Conservation (phyloP, 768 basidiomycete genomes). For the Pleurotus giganteus region DNA sequence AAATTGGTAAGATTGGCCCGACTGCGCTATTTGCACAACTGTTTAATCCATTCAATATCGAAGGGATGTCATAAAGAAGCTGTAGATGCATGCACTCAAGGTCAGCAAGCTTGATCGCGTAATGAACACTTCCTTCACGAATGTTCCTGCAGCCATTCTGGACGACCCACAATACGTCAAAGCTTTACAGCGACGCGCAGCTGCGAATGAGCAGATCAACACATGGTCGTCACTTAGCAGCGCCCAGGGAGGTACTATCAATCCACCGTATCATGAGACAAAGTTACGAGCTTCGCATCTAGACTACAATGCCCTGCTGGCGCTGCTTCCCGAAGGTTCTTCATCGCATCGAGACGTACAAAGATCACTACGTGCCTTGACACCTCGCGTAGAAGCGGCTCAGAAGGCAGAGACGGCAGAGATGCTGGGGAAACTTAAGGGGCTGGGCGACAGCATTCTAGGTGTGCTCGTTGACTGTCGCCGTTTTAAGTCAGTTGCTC, state of each 20-base stretch:
- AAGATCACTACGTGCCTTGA: slow-evolving; percentile 50
- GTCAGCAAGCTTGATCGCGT: slow-evolving; percentile 28
- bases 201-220: slow-evolving; percentile 75
- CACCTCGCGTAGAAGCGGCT: slow-evolving; percentile 68
- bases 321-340: slow-evolving; percentile 57
- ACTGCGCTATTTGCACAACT: slow-evolving; percentile 1
- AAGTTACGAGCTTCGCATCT: slow-evolving; percentile 6
- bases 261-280: background rate
- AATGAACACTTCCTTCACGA: slow-evolving; percentile 8
- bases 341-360: slow-evolving; percentile 47
- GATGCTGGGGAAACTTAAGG: slow-evolving; percentile 92
- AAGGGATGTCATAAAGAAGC: slow-evolving; percentile 80
- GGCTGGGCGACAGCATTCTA: slow-evolving; percentile 84
- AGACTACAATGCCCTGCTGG: slow-evolving; percentile 81
- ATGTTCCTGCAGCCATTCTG: slow-evolving; percentile 58
- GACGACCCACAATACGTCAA: slow-evolving; percentile 88
- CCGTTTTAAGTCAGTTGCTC: background rate
- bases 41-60: slow-evolving; percentile 3
- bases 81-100: slow-evolving; percentile 78
- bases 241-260: slow-evolving; percentile 74
- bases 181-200: slow-evolving; percentile 85
- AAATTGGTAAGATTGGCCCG: slow-evolving; percentile 56
- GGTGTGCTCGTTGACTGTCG: slow-evolving; percentile 43
- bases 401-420: slow-evolving; percentile 88
- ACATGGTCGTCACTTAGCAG: slow-evolving; percentile 82